A percentile compares a stretch with the other conserved stretches of the same genome.
phyloP scores from a whole-genome alignment of 1,139 yeast genomes.

The Yamadazyma sp. region DNA sequence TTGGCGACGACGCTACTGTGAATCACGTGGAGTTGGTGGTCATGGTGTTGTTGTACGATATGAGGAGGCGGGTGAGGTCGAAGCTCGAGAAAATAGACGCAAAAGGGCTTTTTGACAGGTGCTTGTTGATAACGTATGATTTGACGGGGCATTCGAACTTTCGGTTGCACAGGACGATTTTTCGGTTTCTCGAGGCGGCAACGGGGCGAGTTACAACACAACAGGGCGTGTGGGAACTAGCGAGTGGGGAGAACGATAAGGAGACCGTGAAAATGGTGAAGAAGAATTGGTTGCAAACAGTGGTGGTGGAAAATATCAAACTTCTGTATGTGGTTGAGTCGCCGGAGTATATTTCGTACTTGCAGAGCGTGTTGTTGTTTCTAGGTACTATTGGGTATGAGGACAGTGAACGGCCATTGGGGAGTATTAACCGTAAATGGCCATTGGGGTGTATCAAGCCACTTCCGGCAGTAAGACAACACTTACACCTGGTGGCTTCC shows the following conservation, averaged over 20 bases:
- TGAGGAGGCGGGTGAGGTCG: neutral
- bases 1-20: slow-evolving; percentile 35
- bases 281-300: slow-evolving; percentile 10
- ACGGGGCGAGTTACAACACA: no score
- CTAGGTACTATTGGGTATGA: neutral
- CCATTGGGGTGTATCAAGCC: slow-evolving; percentile 8
- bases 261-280: slow-evolving; percentile 9
- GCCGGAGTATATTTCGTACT: slow-evolving; percentile 9
- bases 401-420: no score
- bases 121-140: slow-evolving; percentile 13
- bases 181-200: slow-evolving; percentile 8
- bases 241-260: slow-evolving; percentile 3
- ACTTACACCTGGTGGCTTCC: slow-evolving; percentile 3
- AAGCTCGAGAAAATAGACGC: neutral
- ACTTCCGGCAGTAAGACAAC: slow-evolving; percentile 2
- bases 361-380: slow-evolving; percentile 7
- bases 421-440: neutral
- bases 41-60: slow-evolving; percentile 13
- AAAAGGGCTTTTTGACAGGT: slow-evolving; percentile 7
- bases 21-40: slow-evolving; percentile 40
- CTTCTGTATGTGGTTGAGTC: slow-evolving; percentile 10
- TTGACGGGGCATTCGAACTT: slow-evolving; percentile 10
- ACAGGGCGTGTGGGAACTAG: slow-evolving; percentile 1
- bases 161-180: slow-evolving; percentile 10
- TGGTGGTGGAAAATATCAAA: slow-evolving; percentile 5